A percentile compares a stretch with the other conserved stretches of the same genome.
These are phyloP conservation scores for Trichomonascus vanleenenianus DNA, from an alignment of 805 yeast genomes.

Conservation along the genomic window DNA sequence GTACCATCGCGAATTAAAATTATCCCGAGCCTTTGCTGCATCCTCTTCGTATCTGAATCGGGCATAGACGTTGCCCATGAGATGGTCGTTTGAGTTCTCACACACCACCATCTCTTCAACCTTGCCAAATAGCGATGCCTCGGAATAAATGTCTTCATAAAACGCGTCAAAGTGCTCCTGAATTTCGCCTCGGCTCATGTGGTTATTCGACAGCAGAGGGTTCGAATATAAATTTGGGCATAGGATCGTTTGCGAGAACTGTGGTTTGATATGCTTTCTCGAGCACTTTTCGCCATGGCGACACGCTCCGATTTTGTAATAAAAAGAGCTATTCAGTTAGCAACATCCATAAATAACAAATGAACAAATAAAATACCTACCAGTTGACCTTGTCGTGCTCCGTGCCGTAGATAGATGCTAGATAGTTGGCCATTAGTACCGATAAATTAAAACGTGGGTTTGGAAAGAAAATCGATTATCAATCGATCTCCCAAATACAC, in stretches of 20 bases:
- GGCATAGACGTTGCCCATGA: conserved; percentile 80
- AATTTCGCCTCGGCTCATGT: conserved; percentile 30
- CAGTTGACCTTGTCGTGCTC: conserved; percentile 32
- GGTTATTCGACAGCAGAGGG: conserved; percentile 38
- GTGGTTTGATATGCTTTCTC: conserved; percentile 58
- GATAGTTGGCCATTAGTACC: conserved; percentile 29
- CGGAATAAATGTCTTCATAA: conserved; percentile 65
- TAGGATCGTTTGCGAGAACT: conserved; percentile 54
- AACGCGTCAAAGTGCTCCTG: conserved; percentile 51
- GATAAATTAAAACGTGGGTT: too few relatives aligned
- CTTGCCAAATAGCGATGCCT: conserved; percentile 42
- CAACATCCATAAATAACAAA: background rate
- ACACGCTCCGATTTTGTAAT: conserved; percentile 82
- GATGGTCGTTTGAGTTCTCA: conserved; percentile 68
- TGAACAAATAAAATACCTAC: conserved; percentile 16
- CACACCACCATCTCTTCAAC: conserved; percentile 64
- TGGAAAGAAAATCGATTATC: too few relatives aligned
- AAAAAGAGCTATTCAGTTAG: conserved; percentile 37
- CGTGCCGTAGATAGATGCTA: conserved; percentile 31
- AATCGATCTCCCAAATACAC: conserved; percentile 2
- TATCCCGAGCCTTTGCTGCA: conserved; percentile 53
- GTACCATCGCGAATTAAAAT: conserved; percentile 76
- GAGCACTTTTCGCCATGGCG: conserved; percentile 88
- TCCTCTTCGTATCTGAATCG: conserved; percentile 46
- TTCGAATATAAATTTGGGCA: conserved; percentile 58